Evolutionary conservation across 371 early-diverging fungal genomes (phyloP), one percentile per base, ranked within the genome.

Genomic region (Syncephalastrum monosporum): DNA sequence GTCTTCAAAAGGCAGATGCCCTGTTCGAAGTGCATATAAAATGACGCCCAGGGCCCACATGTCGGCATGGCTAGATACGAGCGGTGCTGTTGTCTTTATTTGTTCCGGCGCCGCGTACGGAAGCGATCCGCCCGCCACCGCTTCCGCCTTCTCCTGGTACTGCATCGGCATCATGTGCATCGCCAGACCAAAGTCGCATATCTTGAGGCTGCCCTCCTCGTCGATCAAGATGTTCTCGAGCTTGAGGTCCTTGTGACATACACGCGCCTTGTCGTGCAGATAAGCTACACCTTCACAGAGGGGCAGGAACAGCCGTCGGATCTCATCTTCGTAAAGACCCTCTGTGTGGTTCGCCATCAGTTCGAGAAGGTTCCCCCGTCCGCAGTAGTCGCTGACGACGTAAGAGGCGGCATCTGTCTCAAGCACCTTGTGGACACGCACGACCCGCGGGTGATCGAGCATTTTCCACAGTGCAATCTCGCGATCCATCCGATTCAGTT

Each of bases 221-320:
- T 79, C 79, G 15, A 82, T 57, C 42, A 97, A 65, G 19, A 97
- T 82, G 68, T 98, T 98, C 12, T 98, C 99, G 33, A 91, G 77
- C 69, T 98, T 98, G 46, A 98, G 65, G 67, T 98, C 99, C 53
- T 93, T 84, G 70, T 98, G 97, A 19, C 89, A 86, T 17, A 96
- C 80, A 15, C 79, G 63, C 38, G 71, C 74, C 19, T 90, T 83
- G 4, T 72, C 67, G 69, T 98, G 99, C 45, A 96, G 61, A 68
- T 95, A 95, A 21, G 75, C 63, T 1, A 98, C 64, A 5, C 90
- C 93, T 10, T 75, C 67, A 12, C 84, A 77, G 1, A 95, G 55
- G 63, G 93, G 91, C n/a, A 71, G 59, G 61, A 94, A 91, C 19
- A 87, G 65, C 2, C 25, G 45, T 7, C 81, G 63, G 0, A 84